phyloP scores from a whole-genome alignment of 2,329 filamentous ascomycete genomes.

The Fusarium penzigii region DNA sequence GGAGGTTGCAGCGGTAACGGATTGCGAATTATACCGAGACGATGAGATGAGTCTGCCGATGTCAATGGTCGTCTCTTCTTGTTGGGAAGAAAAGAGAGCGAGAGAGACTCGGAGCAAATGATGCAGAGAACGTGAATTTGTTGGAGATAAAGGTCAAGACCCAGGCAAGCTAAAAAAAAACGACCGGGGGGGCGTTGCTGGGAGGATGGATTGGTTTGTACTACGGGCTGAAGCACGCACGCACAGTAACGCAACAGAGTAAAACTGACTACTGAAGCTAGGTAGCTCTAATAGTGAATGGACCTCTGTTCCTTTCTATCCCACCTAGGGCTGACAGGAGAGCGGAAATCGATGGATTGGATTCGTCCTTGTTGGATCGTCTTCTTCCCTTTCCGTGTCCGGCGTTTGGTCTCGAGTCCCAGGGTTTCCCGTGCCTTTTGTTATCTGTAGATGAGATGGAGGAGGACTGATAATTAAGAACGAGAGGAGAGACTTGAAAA shows the following conservation, averaged over 20 bases:
- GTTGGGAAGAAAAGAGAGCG: constrained; percentile 8
- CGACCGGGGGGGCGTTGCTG: constrained; percentile 29
- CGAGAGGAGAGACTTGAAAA: neutral
- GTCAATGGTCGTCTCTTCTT: constrained; percentile 17
- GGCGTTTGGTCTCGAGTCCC: neutral
- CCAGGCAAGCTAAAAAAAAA: constrained; percentile 20
- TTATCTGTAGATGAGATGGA: neutral
- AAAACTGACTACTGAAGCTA: constrained; percentile 6
- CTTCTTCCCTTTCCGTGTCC: constrained; percentile 1
- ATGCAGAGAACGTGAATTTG: neutral
- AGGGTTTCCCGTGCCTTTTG: neutral
- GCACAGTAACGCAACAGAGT: constrained; percentile 13
- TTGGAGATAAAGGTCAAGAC: constrained; percentile 3
- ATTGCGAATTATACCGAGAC: neutral
- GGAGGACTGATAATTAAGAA: neutral
- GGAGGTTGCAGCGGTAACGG: constrained; percentile 19
- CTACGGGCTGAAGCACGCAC: constrained; percentile 16
- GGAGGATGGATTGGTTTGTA: constrained; percentile 20
- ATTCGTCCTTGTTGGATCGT: neutral
- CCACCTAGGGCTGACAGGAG: constrained; percentile 13
- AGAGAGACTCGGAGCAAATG: neutral
- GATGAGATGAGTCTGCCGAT: constrained; percentile 13
- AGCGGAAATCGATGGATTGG: constrained; percentile 1
- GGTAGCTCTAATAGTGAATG: constrained; percentile 4
- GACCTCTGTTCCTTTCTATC: constrained; percentile 6